phyloP scores from a whole-genome alignment of 257 asterid species.

The Lycium ferocissimum region DNA sequence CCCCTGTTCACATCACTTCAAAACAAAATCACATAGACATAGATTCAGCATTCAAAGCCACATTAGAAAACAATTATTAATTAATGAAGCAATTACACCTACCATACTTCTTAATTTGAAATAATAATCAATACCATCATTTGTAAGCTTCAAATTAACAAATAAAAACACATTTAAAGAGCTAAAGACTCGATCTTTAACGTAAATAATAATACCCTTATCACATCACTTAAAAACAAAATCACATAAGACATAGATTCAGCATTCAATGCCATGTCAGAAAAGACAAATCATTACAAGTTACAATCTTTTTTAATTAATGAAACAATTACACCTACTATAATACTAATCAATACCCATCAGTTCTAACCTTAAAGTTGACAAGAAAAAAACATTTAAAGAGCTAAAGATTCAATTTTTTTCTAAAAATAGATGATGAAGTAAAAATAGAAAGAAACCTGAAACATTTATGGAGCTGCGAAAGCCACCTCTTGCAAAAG shows the following conservation, averaged over 20 bases:
- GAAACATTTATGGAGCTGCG: constrained; percentile 39
- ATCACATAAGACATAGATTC: neutral
- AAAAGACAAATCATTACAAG: neutral
- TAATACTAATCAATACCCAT: neutral
- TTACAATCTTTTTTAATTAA: neutral
- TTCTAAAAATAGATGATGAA: neutral
- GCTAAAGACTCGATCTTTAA: neutral
- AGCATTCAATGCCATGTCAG: neutral
- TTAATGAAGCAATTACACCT: neutral
- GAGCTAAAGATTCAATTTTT: neutral
- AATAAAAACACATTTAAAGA: neutral
- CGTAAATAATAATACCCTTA: neutral
- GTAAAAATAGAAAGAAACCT: constrained; percentile 40
- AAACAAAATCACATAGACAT: neutral
- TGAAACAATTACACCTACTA: constrained; percentile 7
- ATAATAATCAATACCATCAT: neutral
- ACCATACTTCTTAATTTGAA: neutral
- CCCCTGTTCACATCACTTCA: neutral
- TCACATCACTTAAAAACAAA: neutral
- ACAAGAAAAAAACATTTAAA: neutral
- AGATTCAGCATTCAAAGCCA: neutral
- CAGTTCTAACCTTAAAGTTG: neutral
- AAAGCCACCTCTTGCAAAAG: constrained; percentile 48
- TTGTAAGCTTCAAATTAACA: neutral
- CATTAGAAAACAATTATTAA: neutral